These are phyloP conservation scores for Cylindrotheca closterium DNA, from an alignment of 108 stramenopile species.

Conservation along the genomic window DNA sequence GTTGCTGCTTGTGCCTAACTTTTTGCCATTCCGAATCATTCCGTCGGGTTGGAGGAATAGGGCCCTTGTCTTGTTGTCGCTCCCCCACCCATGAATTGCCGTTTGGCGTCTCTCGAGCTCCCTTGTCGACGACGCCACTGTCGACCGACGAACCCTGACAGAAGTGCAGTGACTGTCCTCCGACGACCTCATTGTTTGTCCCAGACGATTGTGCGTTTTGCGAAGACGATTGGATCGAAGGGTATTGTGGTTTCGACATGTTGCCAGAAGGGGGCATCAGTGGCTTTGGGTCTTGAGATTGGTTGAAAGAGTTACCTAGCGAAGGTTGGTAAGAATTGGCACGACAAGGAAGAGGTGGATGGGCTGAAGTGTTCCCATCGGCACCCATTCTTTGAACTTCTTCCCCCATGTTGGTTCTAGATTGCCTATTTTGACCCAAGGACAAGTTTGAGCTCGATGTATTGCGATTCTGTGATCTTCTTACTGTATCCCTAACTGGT, in stretches of 20 bases:
- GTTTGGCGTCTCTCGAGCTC: too few relatives aligned
- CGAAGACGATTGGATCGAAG: conserved; percentile 9
- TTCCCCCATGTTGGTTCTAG: neutral
- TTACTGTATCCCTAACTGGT: conserved; percentile 96
- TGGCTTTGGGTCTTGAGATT: conserved; percentile 14
- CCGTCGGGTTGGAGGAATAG: conserved; percentile 14
- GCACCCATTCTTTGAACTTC: conserved; percentile 6
- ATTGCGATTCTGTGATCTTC: conserved; percentile 50
- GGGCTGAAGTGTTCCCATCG: neutral
- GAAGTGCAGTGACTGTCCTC: neutral
- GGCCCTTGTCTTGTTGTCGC: neutral
- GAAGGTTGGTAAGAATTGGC: conserved; percentile 9
- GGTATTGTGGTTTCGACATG: neutral
- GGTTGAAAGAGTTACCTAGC: conserved; percentile 10
- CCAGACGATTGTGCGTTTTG: neutral
- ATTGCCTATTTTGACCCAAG: neutral
- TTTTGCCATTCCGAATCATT: conserved; percentile 73
- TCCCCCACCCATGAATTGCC: neutral
- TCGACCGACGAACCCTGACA: neutral
- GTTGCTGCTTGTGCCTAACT: conserved; percentile 96
- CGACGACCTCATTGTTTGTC: neutral
- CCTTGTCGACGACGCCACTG: neutral
- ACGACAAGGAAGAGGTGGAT: too few relatives aligned
- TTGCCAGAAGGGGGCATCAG: conserved; percentile 28
- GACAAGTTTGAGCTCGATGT: neutral